phyloP scores from a whole-genome alignment of 2,329 filamentous ascomycete species.

The Venturia pyrina region DNA sequence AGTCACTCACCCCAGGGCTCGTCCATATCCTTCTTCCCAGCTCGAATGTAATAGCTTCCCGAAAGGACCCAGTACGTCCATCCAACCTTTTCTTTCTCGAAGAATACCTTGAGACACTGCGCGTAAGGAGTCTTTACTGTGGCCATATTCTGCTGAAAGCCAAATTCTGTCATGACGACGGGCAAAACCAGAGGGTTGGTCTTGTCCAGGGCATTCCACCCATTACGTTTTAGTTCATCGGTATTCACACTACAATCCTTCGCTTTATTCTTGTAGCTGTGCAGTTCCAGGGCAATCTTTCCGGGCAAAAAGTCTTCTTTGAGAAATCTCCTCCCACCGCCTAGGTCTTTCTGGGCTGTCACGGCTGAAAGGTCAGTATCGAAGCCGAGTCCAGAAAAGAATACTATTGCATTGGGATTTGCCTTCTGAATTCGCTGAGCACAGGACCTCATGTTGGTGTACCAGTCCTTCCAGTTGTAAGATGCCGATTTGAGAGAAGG shows the following conservation, averaged over 20 bases:
- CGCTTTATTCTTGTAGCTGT: conserved; percentile 49
- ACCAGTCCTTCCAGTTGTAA: conserved; percentile 51
- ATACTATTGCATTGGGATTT: conserved; percentile 45
- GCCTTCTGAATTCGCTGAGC: conserved; percentile 40
- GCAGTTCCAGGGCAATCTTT: conserved; percentile 51
- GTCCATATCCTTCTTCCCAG: conserved; percentile 5
- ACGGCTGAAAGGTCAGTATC: conserved; percentile 46
- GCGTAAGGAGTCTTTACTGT: conserved; percentile 42
- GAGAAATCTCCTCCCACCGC: conserved; percentile 31
- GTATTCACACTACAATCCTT: conserved; percentile 38
- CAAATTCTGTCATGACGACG: conserved; percentile 45
- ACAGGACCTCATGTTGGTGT: conserved; percentile 39
- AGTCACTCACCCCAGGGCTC: conserved; percentile 7
- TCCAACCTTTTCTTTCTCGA: conserved; percentile 40
- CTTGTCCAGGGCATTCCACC: conserved; percentile 42
- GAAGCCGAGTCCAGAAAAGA: conserved; percentile 49
- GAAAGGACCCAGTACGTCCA: conserved; percentile 32
- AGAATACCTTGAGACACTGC: conserved; percentile 40
- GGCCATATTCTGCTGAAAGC: conserved; percentile 40
- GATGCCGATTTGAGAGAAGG: conserved; percentile 12
- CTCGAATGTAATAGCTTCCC: conserved; percentile 9
- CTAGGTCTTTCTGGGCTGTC: conserved; percentile 32
- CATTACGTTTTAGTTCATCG: conserved; percentile 38
- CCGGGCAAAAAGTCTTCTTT: conserved; percentile 37
- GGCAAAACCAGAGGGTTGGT: conserved; percentile 32